These are phyloP conservation scores for Stereocaulon alpinum DNA, from an alignment of 495 filamentous ascomycete species.

Conservation along the genomic window DNA sequence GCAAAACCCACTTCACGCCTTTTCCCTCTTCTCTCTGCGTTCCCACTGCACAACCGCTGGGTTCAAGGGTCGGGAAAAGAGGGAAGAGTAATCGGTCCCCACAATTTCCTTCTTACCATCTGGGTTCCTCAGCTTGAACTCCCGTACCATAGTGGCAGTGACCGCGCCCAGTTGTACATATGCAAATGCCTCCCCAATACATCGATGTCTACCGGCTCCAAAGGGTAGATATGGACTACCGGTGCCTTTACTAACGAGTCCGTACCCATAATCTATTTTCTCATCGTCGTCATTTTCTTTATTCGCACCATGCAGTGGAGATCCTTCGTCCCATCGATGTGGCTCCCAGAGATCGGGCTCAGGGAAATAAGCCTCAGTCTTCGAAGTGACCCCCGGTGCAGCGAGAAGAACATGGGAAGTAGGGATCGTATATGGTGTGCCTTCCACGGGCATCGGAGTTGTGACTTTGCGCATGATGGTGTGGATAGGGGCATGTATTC, in stretches of 20 bases:
- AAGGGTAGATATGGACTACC: slow-evolving; percentile 86
- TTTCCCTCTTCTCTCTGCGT: slow-evolving; percentile 30
- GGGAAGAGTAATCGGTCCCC: slow-evolving; percentile 69
- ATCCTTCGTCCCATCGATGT: slow-evolving; percentile 64
- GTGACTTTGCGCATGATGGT: slow-evolving; percentile 81
- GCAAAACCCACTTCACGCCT: not conserved
- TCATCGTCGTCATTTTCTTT: slow-evolving; percentile 52
- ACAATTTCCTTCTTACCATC: slow-evolving; percentile 58
- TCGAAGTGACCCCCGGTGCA: slow-evolving; percentile 66
- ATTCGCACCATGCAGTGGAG: slow-evolving; percentile 35
- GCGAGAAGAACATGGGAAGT: slow-evolving; percentile 65
- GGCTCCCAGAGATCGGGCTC: slow-evolving; percentile 77
- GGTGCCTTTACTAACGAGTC: slow-evolving; percentile 80
- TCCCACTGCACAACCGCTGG: slow-evolving; percentile 60
- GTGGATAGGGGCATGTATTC: slow-evolving; percentile 73
- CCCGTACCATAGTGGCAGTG: slow-evolving; percentile 62
- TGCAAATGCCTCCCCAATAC: slow-evolving; percentile 96
- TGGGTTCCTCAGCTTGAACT: slow-evolving; percentile 63
- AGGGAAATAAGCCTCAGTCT: slow-evolving; percentile 65
- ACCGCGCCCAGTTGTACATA: slow-evolving; percentile 86
- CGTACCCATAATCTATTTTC: slow-evolving; percentile 87
- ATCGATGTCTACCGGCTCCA: slow-evolving; percentile 84
- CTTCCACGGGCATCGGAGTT: slow-evolving; percentile 64
- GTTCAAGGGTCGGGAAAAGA: slow-evolving; percentile 47
- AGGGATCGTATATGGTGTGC: slow-evolving; percentile 70